Conservation (phyloP, 78 protist genomes). For the Acrasis kona region DNA sequence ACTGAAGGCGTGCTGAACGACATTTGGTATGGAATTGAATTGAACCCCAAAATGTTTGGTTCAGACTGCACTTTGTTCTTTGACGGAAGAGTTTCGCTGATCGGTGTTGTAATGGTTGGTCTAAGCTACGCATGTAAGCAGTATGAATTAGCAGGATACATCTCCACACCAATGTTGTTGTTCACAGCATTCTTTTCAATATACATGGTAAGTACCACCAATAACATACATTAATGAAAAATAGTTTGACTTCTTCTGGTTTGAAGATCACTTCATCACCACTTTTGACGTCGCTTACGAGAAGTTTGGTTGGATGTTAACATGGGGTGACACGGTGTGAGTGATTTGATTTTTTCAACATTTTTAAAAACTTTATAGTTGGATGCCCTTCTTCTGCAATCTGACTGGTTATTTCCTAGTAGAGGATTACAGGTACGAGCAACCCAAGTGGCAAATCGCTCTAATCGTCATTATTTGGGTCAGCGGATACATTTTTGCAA, state of each 20-base stretch:
- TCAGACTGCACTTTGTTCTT: neutral
- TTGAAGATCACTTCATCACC: neutral
- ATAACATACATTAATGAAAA: too few species aligned
- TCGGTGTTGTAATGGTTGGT: neutral
- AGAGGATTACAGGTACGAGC: neutral
- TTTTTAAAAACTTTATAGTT: too few species aligned
- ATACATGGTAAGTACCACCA: too few species aligned
- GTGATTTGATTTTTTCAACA: too few species aligned
- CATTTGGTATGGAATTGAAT: neutral
- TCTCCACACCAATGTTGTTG: neutral
- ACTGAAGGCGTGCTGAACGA: neutral
- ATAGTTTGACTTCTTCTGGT: neutral
- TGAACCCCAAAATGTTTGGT: neutral
- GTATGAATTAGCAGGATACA: neutral
- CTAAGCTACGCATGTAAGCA: neutral
- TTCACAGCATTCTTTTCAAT: neutral
- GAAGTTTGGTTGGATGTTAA: neutral
- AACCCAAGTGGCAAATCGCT: neutral
- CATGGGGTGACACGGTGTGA: neutral
- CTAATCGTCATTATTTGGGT: neutral
- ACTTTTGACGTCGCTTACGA: neutral
- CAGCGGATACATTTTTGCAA: neutral
- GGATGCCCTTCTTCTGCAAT: neutral
- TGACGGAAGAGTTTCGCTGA: neutral
- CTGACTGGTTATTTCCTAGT: neutral